A percentile compares a stretch with the other conserved stretches of the same genome.
Evolutionary conservation across 2,329 filamentous ascomycete genomes (phyloP).

Genomic region (Cordyceps sp.): DNA sequence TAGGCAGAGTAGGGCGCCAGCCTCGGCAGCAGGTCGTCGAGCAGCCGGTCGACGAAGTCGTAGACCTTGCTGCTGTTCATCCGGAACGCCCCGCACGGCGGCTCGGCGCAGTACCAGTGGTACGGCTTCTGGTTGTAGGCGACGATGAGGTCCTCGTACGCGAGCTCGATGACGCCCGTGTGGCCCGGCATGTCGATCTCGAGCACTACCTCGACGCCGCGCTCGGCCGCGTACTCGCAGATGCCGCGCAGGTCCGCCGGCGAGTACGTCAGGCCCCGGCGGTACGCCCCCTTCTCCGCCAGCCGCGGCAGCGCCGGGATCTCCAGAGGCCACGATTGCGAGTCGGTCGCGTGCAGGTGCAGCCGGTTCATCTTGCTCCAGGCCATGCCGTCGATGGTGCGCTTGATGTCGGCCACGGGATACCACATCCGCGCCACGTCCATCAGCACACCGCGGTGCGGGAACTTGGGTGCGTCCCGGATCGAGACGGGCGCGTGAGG

Average conservation of each 20-base stretch:
- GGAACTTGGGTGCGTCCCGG: conserved; percentile 55
- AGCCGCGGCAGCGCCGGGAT: conserved; percentile 57
- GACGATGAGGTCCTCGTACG: conserved; percentile 37
- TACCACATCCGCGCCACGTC: conserved; percentile 64
- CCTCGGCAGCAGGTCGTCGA: conserved; percentile 62
- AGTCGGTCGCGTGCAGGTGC: conserved; percentile 68
- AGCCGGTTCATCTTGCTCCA: conserved; percentile 75
- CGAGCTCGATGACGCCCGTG: conserved; percentile 32
- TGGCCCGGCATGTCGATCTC: conserved; percentile 48
- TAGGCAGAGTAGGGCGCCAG: conserved; percentile 51
- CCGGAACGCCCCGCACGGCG: conserved; percentile 54
- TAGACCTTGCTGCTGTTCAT: conserved; percentile 58
- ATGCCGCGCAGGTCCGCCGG: conserved; percentile 46
- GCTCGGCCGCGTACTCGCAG: conserved; percentile 51
- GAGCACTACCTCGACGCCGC: conserved; percentile 41
- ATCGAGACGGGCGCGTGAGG: conserved; percentile 54
- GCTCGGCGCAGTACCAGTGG: conserved; percentile 41
- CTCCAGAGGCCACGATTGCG: conserved; percentile 73
- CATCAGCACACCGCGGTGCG: conserved; percentile 64
- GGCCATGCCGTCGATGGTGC: conserved; percentile 58
- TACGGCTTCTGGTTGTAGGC: conserved; percentile 39
- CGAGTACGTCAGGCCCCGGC: conserved; percentile 48
- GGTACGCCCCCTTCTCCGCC: conserved; percentile 57
- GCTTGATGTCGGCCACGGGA: conserved; percentile 47
- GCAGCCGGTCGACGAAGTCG: conserved; percentile 53